Evolutionary conservation across 495 filamentous ascomycete genomes (phyloP).

Genomic region (Chaetomium fimeti): DNA sequence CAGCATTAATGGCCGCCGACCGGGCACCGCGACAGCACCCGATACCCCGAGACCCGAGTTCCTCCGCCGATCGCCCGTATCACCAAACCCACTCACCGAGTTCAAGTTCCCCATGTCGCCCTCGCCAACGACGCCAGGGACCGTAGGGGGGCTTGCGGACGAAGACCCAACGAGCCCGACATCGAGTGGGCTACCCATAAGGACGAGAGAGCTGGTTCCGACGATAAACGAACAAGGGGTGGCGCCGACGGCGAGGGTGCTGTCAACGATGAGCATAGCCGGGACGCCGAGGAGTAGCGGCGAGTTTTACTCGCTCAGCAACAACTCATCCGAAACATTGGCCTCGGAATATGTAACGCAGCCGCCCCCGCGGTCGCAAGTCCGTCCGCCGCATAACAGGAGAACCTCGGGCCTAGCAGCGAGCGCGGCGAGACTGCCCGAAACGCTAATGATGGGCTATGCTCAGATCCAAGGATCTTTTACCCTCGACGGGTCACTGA

Average conservation of each 20-base stretch:
- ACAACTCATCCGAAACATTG: slow-evolving; percentile 89
- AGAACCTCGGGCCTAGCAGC: slow-evolving; percentile 59
- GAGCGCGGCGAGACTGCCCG: slow-evolving; percentile 51
- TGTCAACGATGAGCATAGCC: slow-evolving; percentile 67
- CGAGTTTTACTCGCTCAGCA: slow-evolving; percentile 91
- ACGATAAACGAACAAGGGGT: slow-evolving; percentile 55
- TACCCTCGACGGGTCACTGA: slow-evolving; percentile 82
- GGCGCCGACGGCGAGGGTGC: slow-evolving; percentile 62
- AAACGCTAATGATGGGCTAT: slow-evolving; percentile 96
- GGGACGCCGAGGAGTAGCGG: slow-evolving; percentile 82
- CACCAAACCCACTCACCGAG: slow-evolving; percentile 51
- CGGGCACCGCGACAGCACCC: slow-evolving; percentile 42
- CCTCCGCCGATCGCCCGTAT: slow-evolving; percentile 34
- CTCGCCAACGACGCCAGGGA: slow-evolving; percentile 40
- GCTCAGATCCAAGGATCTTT: slow-evolving; percentile 93
- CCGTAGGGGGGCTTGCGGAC: slow-evolving; percentile 14
- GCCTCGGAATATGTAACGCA: slow-evolving; percentile 84
- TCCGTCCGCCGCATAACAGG: slow-evolving; percentile 57
- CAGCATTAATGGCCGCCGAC: slow-evolving; percentile 37
- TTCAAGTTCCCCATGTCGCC: slow-evolving; percentile 68
- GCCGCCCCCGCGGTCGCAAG: slow-evolving; percentile 47
- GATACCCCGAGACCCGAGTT: slow-evolving; percentile 41
- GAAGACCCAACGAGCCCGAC: slow-evolving; percentile 41
- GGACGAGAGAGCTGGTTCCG: slow-evolving; percentile 43
- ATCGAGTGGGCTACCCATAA: slow-evolving; percentile 36